Evolutionary conservation across 768 basidiomycete species (phyloP), one percentile per base, ranked within the genome.

Genomic region (Hypholoma fasciculare): DNA sequence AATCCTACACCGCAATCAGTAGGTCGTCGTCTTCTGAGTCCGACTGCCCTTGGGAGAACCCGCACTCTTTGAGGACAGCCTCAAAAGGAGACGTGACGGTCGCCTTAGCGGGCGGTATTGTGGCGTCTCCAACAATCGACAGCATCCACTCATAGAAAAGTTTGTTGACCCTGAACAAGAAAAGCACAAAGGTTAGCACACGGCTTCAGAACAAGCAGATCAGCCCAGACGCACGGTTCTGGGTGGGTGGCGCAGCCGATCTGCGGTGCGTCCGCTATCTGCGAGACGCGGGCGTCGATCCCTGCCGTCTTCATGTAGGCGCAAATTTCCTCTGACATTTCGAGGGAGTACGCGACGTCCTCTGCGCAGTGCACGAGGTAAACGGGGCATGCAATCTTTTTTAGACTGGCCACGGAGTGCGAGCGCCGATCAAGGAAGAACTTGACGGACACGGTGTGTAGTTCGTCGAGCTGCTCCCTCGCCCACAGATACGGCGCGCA

Each of bases 271-370:
- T 66, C 66, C 7, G 65, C 56, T 4, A 76, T 62, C 1, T 57
- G 52, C 1, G 65, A 38, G 0, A 77, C 30, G 3, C 63, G 63
- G n/a, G 67, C 74, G 13, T 69, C 52, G 4, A 76, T 54, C 0
- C 66, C 70, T 1, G 72, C 74, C 20, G 65, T 57, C 23, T 62
- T 27, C 42, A 76, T 59, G 26, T 54, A 49, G 30, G 63, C 58
- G 7, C 61, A 58, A 5, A 75, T 63, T 49, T 72, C 69, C 40
- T 72, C 64, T 5, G 59, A 54, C 47, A 63, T 65, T 30, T 63
- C 44, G 5, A 73, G n/a, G 7, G 69, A 67, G 57, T 77, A 77
- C 7, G 73, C 74, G 44, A 78, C 67, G 48, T 77, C 77, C 7
- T 58, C 67, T 12, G 61, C 58, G 58, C 75, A 74, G 43, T 76